A percentile compares a stretch with the other conserved stretches of the same genome.
phyloP scores from a whole-genome alignment of 345 rosid genomes.

The Citrus glauca region DNA sequence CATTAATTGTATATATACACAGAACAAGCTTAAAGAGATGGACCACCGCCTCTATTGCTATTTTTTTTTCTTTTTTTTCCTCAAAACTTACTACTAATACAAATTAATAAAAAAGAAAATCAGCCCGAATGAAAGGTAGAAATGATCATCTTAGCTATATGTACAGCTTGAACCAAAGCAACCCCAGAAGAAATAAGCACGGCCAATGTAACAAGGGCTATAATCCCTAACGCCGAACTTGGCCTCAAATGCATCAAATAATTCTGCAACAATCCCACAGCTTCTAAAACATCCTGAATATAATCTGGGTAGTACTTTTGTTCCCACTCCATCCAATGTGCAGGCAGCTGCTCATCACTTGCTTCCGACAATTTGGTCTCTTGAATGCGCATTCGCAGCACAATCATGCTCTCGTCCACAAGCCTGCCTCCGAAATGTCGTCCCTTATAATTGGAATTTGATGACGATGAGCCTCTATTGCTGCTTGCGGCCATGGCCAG shows the following conservation, averaged over 20 bases:
- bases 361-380: slow-evolving; percentile 21
- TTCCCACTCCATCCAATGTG: slow-evolving; percentile 37
- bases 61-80: too few species aligned
- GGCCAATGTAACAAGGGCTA: slow-evolving; percentile 6
- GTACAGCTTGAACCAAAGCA: slow-evolving; percentile 9
- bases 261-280: slow-evolving; percentile 23
- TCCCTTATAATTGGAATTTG: not conserved
- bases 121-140: not conserved
- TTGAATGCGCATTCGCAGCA: slow-evolving; percentile 22
- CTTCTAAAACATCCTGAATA: slow-evolving; percentile 23
- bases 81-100: not conserved
- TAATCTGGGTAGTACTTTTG: slow-evolving; percentile 17
- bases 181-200: slow-evolving; percentile 10
- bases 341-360: slow-evolving; percentile 8
- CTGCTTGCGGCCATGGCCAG: not conserved
- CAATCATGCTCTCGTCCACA: slow-evolving; percentile 34
- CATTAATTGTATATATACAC: too few species aligned
- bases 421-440: slow-evolving; percentile 3
- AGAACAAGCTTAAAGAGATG: not conserved
- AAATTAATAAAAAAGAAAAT: not conserved
- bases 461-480: not conserved
- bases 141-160: slow-evolving; percentile 2
- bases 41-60: not conserved
- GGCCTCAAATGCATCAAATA: slow-evolving; percentile 26
- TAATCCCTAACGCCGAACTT: slow-evolving; percentile 17